A percentile compares a stretch with the other conserved stretches of the same genome.
These are phyloP conservation scores for Phytopythium aichiense DNA, from an alignment of 352 stramenopile species.

Conservation along the genomic window DNA sequence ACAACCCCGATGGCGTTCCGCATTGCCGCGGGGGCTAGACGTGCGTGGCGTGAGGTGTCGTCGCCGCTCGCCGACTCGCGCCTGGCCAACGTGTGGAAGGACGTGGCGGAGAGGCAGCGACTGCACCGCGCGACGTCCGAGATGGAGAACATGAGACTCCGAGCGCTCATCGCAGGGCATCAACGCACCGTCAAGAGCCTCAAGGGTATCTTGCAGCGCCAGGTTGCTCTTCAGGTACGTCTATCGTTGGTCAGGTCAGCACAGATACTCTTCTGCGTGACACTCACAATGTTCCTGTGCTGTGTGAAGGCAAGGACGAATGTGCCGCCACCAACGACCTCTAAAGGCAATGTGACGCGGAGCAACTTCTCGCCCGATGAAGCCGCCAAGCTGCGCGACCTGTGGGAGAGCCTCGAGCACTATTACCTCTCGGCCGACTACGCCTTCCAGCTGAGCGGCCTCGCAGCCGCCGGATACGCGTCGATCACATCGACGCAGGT, in stretches of 20 bases:
- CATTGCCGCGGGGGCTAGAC: neutral
- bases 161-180: neutral
- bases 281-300: no score
- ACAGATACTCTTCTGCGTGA: no score
- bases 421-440: constrained; percentile 5
- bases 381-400: neutral
- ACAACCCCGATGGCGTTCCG: constrained; percentile 1
- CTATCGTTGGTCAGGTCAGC: neutral
- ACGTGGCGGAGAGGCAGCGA: constrained; percentile 1
- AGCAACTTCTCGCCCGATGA: neutral
- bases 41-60: neutral
- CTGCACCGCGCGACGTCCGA: neutral
- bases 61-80: neutral
- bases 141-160: constrained; percentile 6
- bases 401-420: neutral
- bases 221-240: neutral
- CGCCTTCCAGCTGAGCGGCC: constrained; percentile 4
- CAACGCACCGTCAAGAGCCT: constrained; percentile 2
- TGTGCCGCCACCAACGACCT: neutral
- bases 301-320: neutral
- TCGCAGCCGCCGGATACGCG: neutral
- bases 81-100: neutral
- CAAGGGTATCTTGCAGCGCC: neutral
- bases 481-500: neutral
- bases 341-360: neutral